Evolutionary conservation across 2,329 filamentous ascomycete species (phyloP).

Genomic region (Zasmidium cellare): DNA sequence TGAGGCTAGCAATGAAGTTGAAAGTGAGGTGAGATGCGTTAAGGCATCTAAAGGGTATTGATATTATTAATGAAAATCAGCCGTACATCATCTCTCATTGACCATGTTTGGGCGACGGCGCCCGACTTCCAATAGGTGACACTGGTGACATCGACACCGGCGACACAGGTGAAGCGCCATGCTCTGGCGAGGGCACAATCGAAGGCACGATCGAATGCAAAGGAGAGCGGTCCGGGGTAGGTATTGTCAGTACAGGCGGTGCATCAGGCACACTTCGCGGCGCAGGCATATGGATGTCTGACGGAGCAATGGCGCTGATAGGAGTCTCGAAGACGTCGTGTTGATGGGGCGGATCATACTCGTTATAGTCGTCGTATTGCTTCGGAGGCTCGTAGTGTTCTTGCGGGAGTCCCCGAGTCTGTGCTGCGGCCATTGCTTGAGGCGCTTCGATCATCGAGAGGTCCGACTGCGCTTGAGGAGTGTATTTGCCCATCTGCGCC

Average conservation of each 20-base stretch:
- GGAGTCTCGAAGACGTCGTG: conserved; percentile 9
- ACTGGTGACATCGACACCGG: conserved; percentile 10
- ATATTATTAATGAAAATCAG: not conserved
- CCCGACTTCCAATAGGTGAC: conserved; percentile 10
- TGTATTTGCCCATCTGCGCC: conserved; percentile 11
- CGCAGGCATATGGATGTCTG: not conserved
- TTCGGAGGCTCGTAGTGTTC: conserved; percentile 1
- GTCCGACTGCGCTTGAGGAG: conserved; percentile 16
- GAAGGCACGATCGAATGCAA: conserved; percentile 14
- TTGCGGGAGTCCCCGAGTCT: not conserved
- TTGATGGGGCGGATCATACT: conserved; percentile 4
- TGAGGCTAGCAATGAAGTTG: too few relatives aligned
- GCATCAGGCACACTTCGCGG: conserved; percentile 1
- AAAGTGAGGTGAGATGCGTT: too few relatives aligned
- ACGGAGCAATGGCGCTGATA: conserved; percentile 7
- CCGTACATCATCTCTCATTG: not conserved
- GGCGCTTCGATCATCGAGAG: conserved; percentile 20
- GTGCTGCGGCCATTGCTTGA: conserved; percentile 4
- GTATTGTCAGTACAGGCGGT: conserved; percentile 11
- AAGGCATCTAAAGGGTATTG: not conserved
- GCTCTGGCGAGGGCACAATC: conserved; percentile 10
- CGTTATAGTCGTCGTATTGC: conserved; percentile 3
- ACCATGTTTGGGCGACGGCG: conserved; percentile 6
- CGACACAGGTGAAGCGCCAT: conserved; percentile 12
- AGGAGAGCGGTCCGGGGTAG: conserved; percentile 4